These are phyloP conservation scores for Astrocystis sublimbata DNA, from an alignment of 495 filamentous ascomycete species.

Conservation along the genomic window DNA sequence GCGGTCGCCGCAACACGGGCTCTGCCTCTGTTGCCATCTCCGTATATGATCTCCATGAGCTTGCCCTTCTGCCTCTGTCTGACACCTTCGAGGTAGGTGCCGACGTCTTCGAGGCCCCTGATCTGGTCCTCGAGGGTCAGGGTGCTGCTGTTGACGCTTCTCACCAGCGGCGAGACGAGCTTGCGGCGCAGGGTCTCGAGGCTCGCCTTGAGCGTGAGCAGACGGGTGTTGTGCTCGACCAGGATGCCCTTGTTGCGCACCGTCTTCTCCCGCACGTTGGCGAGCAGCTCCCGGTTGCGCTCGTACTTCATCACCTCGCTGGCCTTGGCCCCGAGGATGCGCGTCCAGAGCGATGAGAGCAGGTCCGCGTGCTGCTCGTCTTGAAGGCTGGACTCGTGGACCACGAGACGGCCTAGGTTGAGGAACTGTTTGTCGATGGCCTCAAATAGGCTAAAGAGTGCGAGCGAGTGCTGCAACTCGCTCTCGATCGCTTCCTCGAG, in stretches of 20 bases:
- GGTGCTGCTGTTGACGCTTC: slow-evolving; percentile 64
- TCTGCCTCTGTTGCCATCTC: background rate
- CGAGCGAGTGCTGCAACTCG: slow-evolving; percentile 73
- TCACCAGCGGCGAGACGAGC: slow-evolving; percentile 77
- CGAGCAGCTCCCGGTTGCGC: slow-evolving; percentile 74
- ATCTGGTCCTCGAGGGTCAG: slow-evolving; percentile 83
- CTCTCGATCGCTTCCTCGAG: slow-evolving; percentile 85
- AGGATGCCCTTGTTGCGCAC: slow-evolving; percentile 83
- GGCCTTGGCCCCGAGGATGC: slow-evolving; percentile 72
- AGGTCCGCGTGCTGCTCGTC: slow-evolving; percentile 77
- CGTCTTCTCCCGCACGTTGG: slow-evolving; percentile 75
- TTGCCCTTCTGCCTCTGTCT: slow-evolving; percentile 78
- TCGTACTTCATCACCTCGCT: slow-evolving; percentile 79
- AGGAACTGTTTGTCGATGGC: slow-evolving; percentile 84
- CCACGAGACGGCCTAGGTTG: slow-evolving; percentile 82
- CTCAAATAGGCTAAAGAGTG: slow-evolving; percentile 81
- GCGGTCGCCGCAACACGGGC: slow-evolving; percentile 8
- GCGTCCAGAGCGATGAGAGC: slow-evolving; percentile 81
- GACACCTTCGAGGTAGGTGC: slow-evolving; percentile 69
- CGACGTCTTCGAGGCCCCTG: slow-evolving; percentile 73
- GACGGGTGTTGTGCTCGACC: slow-evolving; percentile 77
- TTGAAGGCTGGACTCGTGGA: slow-evolving; percentile 76
- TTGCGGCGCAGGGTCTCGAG: slow-evolving; percentile 76
- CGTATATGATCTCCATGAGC: slow-evolving; percentile 65
- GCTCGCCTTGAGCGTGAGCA: slow-evolving; percentile 75